phyloP scores from a whole-genome alignment of 352 stramenopile genomes.

The Globisporangium megalacanthum region DNA sequence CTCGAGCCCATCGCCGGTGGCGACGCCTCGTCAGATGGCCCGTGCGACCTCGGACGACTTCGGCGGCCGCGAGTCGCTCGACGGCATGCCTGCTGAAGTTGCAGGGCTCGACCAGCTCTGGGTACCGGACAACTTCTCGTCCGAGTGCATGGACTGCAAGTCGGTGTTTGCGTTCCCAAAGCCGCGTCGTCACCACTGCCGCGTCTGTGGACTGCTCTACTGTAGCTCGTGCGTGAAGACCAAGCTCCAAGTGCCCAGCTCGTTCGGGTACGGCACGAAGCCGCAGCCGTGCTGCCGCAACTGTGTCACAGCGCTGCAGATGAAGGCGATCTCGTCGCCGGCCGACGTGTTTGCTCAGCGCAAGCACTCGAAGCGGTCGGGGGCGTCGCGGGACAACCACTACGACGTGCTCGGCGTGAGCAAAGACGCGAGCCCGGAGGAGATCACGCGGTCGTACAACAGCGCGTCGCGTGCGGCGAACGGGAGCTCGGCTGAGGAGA shows the following conservation, averaged over 20 bases:
- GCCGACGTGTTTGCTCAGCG: conserved; percentile 83
- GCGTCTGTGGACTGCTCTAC: conserved; percentile 79
- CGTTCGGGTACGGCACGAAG: conserved; percentile 75
- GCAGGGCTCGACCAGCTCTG: conserved; percentile 80
- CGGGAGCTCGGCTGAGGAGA: conserved; percentile 48
- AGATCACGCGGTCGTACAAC: conserved; percentile 79
- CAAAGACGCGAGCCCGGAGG: conserved; percentile 59
- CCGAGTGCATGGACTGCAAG: conserved; percentile 86
- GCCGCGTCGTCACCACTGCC: conserved; percentile 78
- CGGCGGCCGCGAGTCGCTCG: conserved; percentile 40
- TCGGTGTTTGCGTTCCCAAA: conserved; percentile 77
- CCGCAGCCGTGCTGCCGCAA: conserved; percentile 75
- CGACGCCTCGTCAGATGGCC: conserved; percentile 4
- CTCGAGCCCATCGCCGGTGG: conserved; percentile 7
- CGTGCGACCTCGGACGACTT: conserved; percentile 18
- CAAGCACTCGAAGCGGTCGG: conserved; percentile 41
- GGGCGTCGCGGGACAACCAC: conserved; percentile 33
- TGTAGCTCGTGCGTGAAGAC: conserved; percentile 77
- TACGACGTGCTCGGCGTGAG: conserved; percentile 72
- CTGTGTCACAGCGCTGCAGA: conserved; percentile 78
- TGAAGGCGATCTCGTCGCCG: conserved; percentile 83
- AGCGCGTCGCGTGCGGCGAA: conserved; percentile 62
- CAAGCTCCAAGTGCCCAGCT: conserved; percentile 76
- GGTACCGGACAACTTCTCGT: conserved; percentile 85
- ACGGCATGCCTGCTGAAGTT: conserved; percentile 47